phyloP scores from a whole-genome alignment of 768 basidiomycete species.

The Russula emetica region DNA sequence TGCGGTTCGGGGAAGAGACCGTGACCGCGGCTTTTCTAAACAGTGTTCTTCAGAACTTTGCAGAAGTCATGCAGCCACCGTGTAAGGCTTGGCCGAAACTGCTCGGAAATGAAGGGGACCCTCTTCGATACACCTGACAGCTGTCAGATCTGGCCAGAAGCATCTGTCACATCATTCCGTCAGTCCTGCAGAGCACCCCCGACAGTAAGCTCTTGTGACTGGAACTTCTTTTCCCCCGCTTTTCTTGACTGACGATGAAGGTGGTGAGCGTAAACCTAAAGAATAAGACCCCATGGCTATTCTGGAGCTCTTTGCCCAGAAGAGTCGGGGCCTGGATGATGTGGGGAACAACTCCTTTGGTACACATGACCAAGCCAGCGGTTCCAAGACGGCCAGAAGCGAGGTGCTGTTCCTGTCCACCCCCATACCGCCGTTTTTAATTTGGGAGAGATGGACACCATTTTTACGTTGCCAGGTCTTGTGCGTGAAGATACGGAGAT shows the following conservation, averaged over 20 bases:
- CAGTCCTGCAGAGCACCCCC: neutral
- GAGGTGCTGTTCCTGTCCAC: neutral
- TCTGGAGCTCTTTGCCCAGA: neutral
- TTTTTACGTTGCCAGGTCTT: slow-evolving; percentile 20
- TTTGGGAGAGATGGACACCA: slow-evolving; percentile 1
- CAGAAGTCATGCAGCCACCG: slow-evolving; percentile 9
- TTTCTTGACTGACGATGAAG: neutral
- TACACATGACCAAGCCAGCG: slow-evolving; percentile 12
- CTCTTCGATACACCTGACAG: slow-evolving; percentile 23
- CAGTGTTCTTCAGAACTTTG: slow-evolving; percentile 13
- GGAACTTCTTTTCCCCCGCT: neutral
- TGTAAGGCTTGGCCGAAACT: slow-evolving; percentile 7
- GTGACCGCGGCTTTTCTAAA: slow-evolving; percentile 17
- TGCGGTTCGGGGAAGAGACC: slow-evolving; percentile 14
- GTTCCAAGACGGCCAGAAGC: slow-evolving; percentile 16
- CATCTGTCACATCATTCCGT: slow-evolving; percentile 7
- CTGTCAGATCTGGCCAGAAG: slow-evolving; percentile 18
- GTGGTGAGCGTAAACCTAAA: neutral
- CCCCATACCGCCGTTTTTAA: slow-evolving; percentile 13
- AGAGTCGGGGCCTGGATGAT: neutral
- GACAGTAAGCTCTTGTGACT: neutral
- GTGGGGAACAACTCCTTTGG: neutral
- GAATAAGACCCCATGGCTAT: neutral
- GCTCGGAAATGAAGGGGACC: slow-evolving; percentile 10
- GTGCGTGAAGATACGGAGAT: slow-evolving; percentile 13